Conservation (phyloP, 106 monocot species). For the Alisma plantagoaquatica region DNA sequence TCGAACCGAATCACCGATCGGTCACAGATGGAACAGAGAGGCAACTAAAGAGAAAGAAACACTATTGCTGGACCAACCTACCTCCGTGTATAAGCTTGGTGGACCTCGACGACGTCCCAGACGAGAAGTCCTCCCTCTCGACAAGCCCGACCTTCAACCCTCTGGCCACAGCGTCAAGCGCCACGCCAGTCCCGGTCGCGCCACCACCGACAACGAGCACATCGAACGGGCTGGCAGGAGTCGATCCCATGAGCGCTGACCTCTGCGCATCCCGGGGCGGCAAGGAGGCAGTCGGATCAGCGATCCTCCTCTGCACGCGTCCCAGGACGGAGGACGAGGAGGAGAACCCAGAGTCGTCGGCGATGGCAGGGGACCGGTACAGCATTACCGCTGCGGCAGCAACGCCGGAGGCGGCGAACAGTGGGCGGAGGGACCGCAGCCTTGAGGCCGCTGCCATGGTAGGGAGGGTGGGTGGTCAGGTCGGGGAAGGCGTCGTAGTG, state of each 20-base stretch:
- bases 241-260: conserved; percentile 59
- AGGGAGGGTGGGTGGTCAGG: background rate
- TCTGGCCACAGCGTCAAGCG: conserved; percentile 75
- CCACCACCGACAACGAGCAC: conserved; percentile 89
- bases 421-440: conserved; percentile 3
- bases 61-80: too few relatives aligned
- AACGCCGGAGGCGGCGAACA: background rate
- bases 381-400: background rate
- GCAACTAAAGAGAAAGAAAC: too few relatives aligned
- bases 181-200: conserved; percentile 89
- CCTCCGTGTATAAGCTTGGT: conserved; percentile 98
- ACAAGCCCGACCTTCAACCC: conserved; percentile 90
- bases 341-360: conserved; percentile 8
- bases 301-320: conserved; percentile 32
- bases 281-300: conserved; percentile 47
- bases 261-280: conserved; percentile 63
- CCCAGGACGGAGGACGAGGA: conserved; percentile 28
- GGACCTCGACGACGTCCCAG: conserved; percentile 89
- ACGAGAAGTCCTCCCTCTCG: conserved; percentile 96
- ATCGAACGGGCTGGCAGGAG: conserved; percentile 51
- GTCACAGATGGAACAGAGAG: too few relatives aligned
- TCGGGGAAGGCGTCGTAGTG: too few relatives aligned
- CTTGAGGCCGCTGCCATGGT: conserved; percentile 2
- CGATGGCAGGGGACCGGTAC: background rate
- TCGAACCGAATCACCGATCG: too few relatives aligned